Evolutionary conservation across 164 flowering plant genomes (phyloP).

Genomic region (Nymphaea colorata): DNA sequence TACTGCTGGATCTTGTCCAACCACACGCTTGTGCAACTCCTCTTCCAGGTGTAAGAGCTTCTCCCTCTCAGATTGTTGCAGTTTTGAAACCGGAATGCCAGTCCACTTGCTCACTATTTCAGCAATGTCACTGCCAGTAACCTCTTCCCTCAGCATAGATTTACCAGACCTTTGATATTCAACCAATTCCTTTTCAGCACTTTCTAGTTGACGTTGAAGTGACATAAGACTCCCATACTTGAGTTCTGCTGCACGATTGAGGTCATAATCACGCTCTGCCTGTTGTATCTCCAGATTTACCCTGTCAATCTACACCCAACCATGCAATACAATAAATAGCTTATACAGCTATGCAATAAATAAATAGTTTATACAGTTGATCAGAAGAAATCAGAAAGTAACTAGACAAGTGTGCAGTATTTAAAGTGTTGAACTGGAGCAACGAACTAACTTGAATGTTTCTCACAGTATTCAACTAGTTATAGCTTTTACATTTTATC

Average conservation of each 20-base stretch:
- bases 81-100: constrained; percentile 94
- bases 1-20: constrained; percentile 96
- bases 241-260: constrained; percentile 92
- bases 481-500: too few relatives aligned
- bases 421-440: too few relatives aligned
- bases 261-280: constrained; percentile 95
- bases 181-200: constrained; percentile 68
- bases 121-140: constrained; percentile 74
- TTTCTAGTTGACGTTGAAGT: constrained; percentile 74
- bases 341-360: too few relatives aligned
- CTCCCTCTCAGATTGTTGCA: constrained; percentile 84
- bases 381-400: too few relatives aligned
- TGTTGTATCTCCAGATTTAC: constrained; percentile 94
- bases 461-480: too few relatives aligned
- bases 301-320: constrained; percentile 67
- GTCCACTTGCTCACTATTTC: constrained; percentile 99
- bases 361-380: too few relatives aligned
- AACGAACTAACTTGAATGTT: too few relatives aligned
- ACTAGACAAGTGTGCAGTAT: too few relatives aligned
- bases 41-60: constrained; percentile 80
- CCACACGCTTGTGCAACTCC: constrained; percentile 84
- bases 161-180: constrained; percentile 84
- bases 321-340: too few relatives aligned
- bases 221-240: constrained; percentile 83
- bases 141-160: constrained; percentile 96